Percentiles rank a stretch among this genome's conserved stretches.
phyloP scores from a whole-genome alignment of 2,329 filamentous ascomycete species.

The Elsinoe arachidis region DNA sequence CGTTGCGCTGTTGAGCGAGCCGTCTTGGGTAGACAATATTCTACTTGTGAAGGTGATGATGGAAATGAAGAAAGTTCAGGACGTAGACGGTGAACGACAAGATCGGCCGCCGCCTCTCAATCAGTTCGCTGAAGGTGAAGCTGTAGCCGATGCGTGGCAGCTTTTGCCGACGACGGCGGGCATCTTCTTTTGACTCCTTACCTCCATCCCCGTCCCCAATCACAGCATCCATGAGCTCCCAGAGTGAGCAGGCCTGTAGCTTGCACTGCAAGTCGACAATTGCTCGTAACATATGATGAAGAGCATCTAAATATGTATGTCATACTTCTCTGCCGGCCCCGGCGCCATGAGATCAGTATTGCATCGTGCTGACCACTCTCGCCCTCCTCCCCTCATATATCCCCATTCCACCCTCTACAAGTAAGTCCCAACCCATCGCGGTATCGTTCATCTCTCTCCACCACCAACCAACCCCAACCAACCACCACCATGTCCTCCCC shows the following conservation, averaged over 20 bases:
- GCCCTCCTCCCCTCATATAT: not conserved
- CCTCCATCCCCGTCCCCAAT: not conserved
- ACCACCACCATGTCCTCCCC: not conserved
- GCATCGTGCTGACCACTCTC: not conserved
- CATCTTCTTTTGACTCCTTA: not conserved
- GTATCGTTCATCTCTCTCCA: not conserved
- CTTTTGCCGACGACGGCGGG: not conserved
- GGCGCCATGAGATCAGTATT: constrained; percentile 7
- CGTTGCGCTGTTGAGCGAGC: no score
- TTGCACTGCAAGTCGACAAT: no score
- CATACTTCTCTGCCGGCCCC: not conserved
- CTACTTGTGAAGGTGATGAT: not conserved
- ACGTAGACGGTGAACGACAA: not conserved
- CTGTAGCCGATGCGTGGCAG: not conserved
- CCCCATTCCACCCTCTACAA: not conserved
- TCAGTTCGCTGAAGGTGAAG: not conserved
- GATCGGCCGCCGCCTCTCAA: no score
- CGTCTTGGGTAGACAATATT: not conserved
- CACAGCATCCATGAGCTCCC: no score
- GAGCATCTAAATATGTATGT: no score
- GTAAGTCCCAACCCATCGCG: not conserved
- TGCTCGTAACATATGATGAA: no score
- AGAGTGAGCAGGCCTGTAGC: no score
- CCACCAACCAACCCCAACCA: not conserved
- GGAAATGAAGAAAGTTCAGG: not conserved